A percentile compares a stretch with the other conserved stretches of the same genome.
Evolutionary conservation across 495 filamentous ascomycete species (phyloP).

Genomic region (Xylaria telfairii): DNA sequence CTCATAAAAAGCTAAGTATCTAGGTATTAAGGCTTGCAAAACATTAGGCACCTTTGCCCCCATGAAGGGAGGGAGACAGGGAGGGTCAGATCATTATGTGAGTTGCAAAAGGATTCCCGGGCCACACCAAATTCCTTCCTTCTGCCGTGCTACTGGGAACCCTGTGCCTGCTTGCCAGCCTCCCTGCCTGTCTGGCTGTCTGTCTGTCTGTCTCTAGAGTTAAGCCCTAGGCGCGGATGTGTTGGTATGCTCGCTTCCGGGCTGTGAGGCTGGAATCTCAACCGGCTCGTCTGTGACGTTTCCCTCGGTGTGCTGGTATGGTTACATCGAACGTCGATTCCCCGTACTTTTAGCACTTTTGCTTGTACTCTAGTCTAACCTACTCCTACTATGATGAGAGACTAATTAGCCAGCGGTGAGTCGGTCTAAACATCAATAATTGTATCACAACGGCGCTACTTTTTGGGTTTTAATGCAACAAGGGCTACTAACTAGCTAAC

Average conservation of each 20-base stretch:
- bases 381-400: neutral
- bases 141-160: neutral
- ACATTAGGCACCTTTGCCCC: neutral
- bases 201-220: neutral
- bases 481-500: neutral
- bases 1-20: neutral
- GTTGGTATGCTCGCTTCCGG: neutral
- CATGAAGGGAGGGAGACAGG: neutral
- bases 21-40: neutral
- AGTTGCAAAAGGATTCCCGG: slow-evolving; percentile 7
- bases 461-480: neutral
- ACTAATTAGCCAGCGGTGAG: neutral
- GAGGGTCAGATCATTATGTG: slow-evolving; percentile 16
- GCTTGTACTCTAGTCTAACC: neutral
- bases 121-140: neutral
- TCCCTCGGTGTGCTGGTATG: neutral
- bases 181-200: too few species aligned
- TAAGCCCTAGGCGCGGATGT: slow-evolving; percentile 4
- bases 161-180: too few species aligned
- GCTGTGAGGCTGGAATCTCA: neutral
- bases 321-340: neutral
- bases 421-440: neutral
- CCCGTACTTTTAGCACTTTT: neutral
- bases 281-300: slow-evolving; percentile 3
- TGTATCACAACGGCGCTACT: neutral